Evolutionary conservation across 2,329 filamentous ascomycete species (phyloP).

Genomic region (Colletotrichum viniferum): DNA sequence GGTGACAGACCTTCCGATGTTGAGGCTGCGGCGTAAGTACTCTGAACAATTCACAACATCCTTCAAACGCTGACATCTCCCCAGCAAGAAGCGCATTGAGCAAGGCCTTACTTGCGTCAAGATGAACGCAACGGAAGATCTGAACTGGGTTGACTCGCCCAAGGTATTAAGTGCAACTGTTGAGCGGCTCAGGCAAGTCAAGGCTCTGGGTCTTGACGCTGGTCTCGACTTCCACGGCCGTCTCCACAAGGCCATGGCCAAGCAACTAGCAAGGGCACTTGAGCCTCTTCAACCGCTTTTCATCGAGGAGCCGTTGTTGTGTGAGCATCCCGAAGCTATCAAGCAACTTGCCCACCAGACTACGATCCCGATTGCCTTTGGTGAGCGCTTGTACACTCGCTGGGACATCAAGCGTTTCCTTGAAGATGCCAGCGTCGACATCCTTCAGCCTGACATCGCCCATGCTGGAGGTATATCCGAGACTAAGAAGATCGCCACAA

Average conservation of each 20-base stretch:
- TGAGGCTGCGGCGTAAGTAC: slow-evolving; percentile 55
- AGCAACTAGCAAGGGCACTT: slow-evolving; percentile 66
- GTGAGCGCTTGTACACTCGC: slow-evolving; percentile 67
- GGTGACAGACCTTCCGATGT: slow-evolving; percentile 69
- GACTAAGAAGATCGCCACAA: slow-evolving; percentile 63
- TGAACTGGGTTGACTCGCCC: slow-evolving; percentile 71
- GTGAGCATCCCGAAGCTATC: slow-evolving; percentile 63
- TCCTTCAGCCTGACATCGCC: slow-evolving; percentile 68
- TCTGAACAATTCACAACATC: neutral
- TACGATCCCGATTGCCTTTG: slow-evolving; percentile 66
- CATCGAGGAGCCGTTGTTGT: slow-evolving; percentile 70
- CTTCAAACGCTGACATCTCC: neutral
- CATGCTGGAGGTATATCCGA: slow-evolving; percentile 71
- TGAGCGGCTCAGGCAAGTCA: slow-evolving; percentile 66
- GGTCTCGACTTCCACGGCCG: slow-evolving; percentile 74
- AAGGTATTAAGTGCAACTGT: slow-evolving; percentile 59
- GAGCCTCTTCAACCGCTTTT: slow-evolving; percentile 68
- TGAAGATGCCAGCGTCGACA: slow-evolving; percentile 64
- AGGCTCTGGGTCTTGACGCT: slow-evolving; percentile 66
- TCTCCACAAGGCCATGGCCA: slow-evolving; percentile 72
- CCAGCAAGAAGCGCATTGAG: slow-evolving; percentile 51
- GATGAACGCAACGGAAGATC: slow-evolving; percentile 73
- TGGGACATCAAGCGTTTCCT: slow-evolving; percentile 72
- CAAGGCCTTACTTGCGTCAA: slow-evolving; percentile 67
- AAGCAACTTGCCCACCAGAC: slow-evolving; percentile 61